Evolutionary conservation across 805 yeast species (phyloP), one percentile per base, ranked within the genome.

Genomic region (Metschnikowia henanensis): DNA sequence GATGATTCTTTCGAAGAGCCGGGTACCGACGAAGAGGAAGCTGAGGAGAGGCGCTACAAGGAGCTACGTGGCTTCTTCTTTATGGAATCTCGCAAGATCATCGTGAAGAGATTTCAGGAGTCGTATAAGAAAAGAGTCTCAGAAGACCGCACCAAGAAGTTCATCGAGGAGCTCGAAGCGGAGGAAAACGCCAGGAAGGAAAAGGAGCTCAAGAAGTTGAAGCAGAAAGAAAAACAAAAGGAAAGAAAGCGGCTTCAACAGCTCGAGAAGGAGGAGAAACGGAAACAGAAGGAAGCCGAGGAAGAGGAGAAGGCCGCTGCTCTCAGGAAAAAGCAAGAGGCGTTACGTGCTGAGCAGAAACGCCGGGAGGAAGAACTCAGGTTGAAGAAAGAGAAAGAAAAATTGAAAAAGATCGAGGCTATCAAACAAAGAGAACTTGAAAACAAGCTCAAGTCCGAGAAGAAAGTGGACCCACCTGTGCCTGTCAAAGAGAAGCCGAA

Each of bases 111-210:
- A 35, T 77, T 91, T 25, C 72, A 86, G 56, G 79, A 76, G 23
- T 87, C 95, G 0, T 90, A 83, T 58, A 85, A 86, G 49, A 91
- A 84, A 55, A 84, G 81, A 51, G 79, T 85, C 37, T 91, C 96
- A 10, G 88, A 84, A 47, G 94, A 86, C 54, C 74, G 83, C 45
- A 76, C 84, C 9, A 68, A 74, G 45, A 77, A 75, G 46, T 70
- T 85, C 49, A 71, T 85, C 46, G 80, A 76, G 57, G 92, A 85
- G 56, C 67, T 84, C 35, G 90, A 84, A 51, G 83, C 80, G 6
- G 92, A 84, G 62, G 84, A 82, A 50, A 68, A 66, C 37, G 79
- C 81, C 35, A 77, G 81, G 61, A 81, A 76, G 57, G 86, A 79
- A 39, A 79, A 76, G 47, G 87, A 83, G 55, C 79, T 81, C 58